Conservation (phyloP, 306 rosid genomes). For the Calophaca sinica region DNA sequence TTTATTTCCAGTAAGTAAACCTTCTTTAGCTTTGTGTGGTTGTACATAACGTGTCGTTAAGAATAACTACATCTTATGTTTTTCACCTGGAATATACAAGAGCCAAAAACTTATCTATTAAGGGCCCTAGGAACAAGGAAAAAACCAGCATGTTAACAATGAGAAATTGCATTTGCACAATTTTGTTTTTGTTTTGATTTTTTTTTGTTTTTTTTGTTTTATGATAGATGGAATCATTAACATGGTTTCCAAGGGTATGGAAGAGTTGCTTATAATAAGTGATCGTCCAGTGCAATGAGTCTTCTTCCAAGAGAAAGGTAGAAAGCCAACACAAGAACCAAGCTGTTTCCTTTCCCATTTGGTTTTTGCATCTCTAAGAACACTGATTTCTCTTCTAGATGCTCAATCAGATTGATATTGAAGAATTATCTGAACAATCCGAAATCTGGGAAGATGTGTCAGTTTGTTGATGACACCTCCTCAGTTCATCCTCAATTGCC, state of each 20-base stretch:
- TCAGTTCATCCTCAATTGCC: conserved; percentile 66
- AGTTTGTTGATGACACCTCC: conserved; percentile 55
- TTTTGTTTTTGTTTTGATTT: background rate
- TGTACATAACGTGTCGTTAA: conserved; percentile 14
- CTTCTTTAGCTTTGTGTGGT: conserved; percentile 19
- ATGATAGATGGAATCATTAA: conserved; percentile 25
- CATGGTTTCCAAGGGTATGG: conserved; percentile 31
- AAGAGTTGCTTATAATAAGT: conserved; percentile 35
- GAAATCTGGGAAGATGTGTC: conserved; percentile 34
- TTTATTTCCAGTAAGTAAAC: conserved; percentile 23
- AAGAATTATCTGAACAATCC: conserved; percentile 27
- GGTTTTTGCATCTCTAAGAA: conserved; percentile 14
- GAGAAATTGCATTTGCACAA: conserved; percentile 42
- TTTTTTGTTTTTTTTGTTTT: background rate
- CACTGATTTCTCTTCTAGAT: conserved; percentile 31
- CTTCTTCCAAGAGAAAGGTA: conserved; percentile 39
- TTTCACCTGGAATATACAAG: conserved; percentile 26
- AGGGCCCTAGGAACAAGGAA: conserved; percentile 22
- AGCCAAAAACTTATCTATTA: conserved; percentile 17
- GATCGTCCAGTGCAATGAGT: conserved; percentile 30
- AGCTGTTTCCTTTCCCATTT: conserved; percentile 31
- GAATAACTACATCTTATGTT: conserved; percentile 28
- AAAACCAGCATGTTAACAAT: conserved; percentile 33
- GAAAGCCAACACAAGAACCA: conserved; percentile 40
- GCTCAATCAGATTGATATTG: conserved; percentile 32